Evolutionary conservation across 345 rosid species (phyloP).

Genomic region (Mallotus nudiflorus): DNA sequence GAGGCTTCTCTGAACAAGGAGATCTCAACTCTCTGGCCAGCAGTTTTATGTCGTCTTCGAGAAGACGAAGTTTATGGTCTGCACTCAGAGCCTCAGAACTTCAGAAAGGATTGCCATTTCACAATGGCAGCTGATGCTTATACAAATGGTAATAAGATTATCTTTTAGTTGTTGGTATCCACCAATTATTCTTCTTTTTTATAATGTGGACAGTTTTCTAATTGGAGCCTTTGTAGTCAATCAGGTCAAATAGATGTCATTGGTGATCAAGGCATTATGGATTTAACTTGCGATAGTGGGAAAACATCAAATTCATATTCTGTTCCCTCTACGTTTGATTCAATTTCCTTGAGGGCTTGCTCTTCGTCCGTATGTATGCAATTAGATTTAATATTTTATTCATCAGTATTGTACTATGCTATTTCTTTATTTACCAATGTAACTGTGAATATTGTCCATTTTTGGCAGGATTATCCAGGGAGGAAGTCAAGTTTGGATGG

Average conservation of each 20-base stretch:
- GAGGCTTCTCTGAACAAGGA: conserved; percentile 54
- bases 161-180: background rate
- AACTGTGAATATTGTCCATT: conserved; percentile 5
- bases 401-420: background rate
- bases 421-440: background rate
- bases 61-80: conserved; percentile 60
- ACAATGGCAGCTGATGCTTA: conserved; percentile 17
- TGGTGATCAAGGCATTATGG: conserved; percentile 31
- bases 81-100: conserved; percentile 29
- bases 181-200: conserved; percentile 5
- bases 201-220: conserved; percentile 6
- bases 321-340: conserved; percentile 25
- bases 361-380: conserved; percentile 64
- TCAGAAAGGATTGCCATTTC: conserved; percentile 19
- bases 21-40: conserved; percentile 60
- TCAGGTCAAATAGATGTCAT: conserved; percentile 51
- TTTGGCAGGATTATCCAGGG: conserved; percentile 26
- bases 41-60: conserved; percentile 64
- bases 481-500: conserved; percentile 37
- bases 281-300: conserved; percentile 35
- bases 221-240: conserved; percentile 20
- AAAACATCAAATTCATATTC: conserved; percentile 29
- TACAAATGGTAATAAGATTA: conserved; percentile 24
- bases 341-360: conserved; percentile 55
- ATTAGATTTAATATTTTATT: conserved; percentile 7